phyloP scores from a whole-genome alignment of 495 filamentous ascomycete species.

The Trichoderma orchidacearum region DNA sequence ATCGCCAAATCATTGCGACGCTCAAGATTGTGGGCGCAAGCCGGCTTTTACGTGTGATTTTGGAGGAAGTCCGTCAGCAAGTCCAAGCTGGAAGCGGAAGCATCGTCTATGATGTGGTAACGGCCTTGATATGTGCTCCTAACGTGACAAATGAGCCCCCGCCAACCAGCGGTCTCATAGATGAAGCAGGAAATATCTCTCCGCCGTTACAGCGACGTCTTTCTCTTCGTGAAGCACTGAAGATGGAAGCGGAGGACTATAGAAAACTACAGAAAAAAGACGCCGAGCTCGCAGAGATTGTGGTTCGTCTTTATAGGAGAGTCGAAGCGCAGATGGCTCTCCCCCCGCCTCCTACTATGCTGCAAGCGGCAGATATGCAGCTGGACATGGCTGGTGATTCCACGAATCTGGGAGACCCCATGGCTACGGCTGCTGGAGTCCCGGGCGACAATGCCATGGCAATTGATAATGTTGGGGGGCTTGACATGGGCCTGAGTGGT shows the following conservation, averaged over 20 bases:
- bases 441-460: conserved; percentile 11
- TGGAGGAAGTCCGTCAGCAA: conserved; percentile 48
- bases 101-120: conserved; percentile 60
- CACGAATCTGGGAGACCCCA: conserved; percentile 14
- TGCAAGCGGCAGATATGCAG: conserved; percentile 11
- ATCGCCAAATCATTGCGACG: conserved; percentile 55
- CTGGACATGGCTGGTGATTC: conserved; percentile 13
- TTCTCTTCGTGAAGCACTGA: conserved; percentile 58
- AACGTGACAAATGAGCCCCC: conserved; percentile 35
- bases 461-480: conserved; percentile 8
- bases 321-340: conserved; percentile 47
- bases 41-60: conserved; percentile 42
- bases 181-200: conserved; percentile 9
- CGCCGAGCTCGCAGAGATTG: conserved; percentile 45
- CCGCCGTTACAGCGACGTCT: conserved; percentile 17
- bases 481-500: conserved; percentile 10
- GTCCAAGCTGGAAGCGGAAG: conserved; percentile 37
- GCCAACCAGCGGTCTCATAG: conserved; percentile 9
- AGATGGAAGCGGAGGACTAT: conserved; percentile 46
- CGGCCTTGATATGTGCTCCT: conserved; percentile 60
- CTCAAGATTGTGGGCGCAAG: conserved; percentile 57
- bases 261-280: conserved; percentile 48
- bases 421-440: conserved; percentile 15
- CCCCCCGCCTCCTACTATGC: conserved; percentile 16
- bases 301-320: conserved; percentile 63